phyloP scores from a whole-genome alignment of 768 basidiomycete genomes.

The Boletus patriciae region DNA sequence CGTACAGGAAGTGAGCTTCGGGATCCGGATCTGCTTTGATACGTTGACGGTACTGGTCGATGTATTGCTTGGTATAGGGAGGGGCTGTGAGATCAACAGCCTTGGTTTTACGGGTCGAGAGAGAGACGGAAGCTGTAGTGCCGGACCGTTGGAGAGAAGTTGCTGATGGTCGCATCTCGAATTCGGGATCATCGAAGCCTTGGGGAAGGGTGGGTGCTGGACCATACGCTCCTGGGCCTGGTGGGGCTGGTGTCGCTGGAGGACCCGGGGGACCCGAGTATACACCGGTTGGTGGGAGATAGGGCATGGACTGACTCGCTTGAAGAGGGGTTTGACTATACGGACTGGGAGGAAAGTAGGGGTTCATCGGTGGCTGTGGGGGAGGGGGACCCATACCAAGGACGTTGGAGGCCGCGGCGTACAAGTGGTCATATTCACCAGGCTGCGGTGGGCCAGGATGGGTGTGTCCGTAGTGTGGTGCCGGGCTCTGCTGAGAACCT shows the following conservation, averaged over 20 bases:
- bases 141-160: conserved; percentile 52
- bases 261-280: conserved; percentile 25
- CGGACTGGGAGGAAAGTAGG: conserved; percentile 23
- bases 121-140: conserved; percentile 55
- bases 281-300: conserved; percentile 33
- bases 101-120: conserved; percentile 67
- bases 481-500: conserved; percentile 25
- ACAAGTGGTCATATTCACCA: conserved; percentile 56
- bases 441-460: conserved; percentile 28
- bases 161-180: conserved; percentile 51
- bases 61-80: conserved; percentile 93
- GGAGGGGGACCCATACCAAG: conserved; percentile 71
- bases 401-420: conserved; percentile 77
- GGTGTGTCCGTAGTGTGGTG: conserved; percentile 19
- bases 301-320: conserved; percentile 31
- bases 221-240: conserved; percentile 17
- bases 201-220: conserved; percentile 29
- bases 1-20: conserved; percentile 95
- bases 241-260: conserved; percentile 19
- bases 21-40: conserved; percentile 98
- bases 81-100: conserved; percentile 80
- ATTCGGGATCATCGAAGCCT: conserved; percentile 44
- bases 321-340: conserved; percentile 27
- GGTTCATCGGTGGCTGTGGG: conserved; percentile 17
- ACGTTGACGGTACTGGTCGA: conserved; percentile 95